A percentile compares a stretch with the other conserved stretches of the same genome.
Evolutionary conservation across 1,139 yeast species (phyloP).

Genomic region (Suhomyces atakaporum): DNA sequence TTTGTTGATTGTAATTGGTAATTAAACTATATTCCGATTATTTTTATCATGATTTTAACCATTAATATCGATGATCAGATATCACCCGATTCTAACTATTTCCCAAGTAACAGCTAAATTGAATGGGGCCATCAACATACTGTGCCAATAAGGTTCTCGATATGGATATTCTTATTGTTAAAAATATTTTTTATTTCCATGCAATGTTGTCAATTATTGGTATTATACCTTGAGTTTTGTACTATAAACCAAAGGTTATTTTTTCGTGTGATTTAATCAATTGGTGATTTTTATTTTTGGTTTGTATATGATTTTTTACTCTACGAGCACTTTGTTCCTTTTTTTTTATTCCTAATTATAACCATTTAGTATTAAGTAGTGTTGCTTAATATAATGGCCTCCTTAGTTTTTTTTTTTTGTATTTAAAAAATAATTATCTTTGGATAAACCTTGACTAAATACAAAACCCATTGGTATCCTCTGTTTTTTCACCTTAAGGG

Average conservation of each 20-base stretch:
- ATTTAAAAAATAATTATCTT: conserved; percentile 6
- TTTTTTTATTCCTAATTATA: conserved; percentile 10
- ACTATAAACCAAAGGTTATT: conserved; percentile 1
- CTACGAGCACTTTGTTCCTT: conserved; percentile 12
- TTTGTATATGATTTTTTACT: conserved; percentile 6
- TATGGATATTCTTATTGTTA: conserved; percentile 6
- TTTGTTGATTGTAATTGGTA: no score
- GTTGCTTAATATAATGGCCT: conserved; percentile 3
- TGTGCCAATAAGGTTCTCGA: conserved; percentile 4
- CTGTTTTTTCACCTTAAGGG: conserved; percentile 7
- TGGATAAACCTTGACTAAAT: conserved; percentile 7
- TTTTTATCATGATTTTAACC: no score
- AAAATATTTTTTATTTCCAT: conserved; percentile 6
- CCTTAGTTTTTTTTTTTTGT: conserved; percentile 10
- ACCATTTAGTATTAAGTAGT: conserved; percentile 11
- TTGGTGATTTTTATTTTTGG: conserved; percentile 4
- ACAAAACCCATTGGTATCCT: conserved; percentile 15
- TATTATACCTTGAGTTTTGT: conserved; percentile 7
- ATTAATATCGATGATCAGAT: no score
- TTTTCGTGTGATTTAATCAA: conserved; percentile 3
- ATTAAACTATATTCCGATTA: no score
- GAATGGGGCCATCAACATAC: conserved; percentile 8
- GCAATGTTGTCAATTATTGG: conserved; percentile 7
- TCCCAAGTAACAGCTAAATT: conserved; percentile 1
- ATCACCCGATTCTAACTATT: conserved; percentile 1